Conservation (phyloP, 202 grass and related monocot species). For the Schoenoplectus tabernaemontani region DNA sequence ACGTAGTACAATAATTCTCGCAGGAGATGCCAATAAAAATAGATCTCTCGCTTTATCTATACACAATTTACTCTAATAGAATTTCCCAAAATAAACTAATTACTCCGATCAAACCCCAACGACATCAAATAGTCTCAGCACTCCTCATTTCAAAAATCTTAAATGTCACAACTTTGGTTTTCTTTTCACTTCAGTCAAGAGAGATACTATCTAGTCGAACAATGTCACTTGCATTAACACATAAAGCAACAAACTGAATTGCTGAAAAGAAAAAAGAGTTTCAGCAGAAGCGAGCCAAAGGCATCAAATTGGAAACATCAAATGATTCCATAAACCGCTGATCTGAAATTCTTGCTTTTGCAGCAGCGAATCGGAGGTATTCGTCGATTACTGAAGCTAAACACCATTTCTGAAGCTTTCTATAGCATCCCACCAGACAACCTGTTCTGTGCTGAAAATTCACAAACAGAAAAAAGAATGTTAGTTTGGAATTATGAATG, state of each 20-base stretch:
- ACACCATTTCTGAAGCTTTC: constrained; percentile 80
- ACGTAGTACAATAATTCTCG: background rate
- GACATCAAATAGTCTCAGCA: background rate
- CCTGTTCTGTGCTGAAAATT: constrained; percentile 78
- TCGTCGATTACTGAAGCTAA: constrained; percentile 72
- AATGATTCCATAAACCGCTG: constrained; percentile 89
- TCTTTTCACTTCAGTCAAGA: background rate
- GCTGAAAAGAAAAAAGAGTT: background rate
- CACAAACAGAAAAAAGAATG: background rate
- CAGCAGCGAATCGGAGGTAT: constrained; percentile 71
- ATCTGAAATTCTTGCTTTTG: constrained; percentile 76
- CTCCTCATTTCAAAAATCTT: constrained; percentile 12
- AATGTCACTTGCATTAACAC: constrained; percentile 4
- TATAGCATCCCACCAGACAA: constrained; percentile 76
- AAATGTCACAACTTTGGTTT: background rate
- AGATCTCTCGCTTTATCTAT: constrained; percentile 11
- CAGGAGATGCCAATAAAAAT: constrained; percentile 25
- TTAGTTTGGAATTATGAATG: background rate
- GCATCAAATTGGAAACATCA: constrained; percentile 56
- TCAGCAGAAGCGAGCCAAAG: constrained; percentile 25
- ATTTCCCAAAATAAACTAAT: background rate
- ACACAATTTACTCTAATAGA: background rate
- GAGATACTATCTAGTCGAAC: constrained; percentile 15
- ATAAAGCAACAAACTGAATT: constrained; percentile 16
- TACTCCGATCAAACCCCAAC: background rate